Base-by-base conservation (phyloP, 495 filamentous ascomycete species). In the Daldinia caldariorum region DNA sequence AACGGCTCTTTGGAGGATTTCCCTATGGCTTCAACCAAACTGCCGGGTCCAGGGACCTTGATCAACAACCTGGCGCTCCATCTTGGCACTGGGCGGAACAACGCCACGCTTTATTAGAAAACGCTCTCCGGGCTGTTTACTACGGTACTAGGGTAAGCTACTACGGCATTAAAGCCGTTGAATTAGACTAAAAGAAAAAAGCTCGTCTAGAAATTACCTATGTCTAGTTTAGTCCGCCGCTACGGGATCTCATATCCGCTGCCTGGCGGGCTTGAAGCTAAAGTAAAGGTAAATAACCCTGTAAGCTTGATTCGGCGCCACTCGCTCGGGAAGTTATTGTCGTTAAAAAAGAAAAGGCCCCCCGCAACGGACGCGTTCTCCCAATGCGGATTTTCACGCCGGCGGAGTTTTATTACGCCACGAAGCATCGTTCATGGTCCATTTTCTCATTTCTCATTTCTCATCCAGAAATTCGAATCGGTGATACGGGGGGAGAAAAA, bases 281-380 rank as follows among this genome's bases (percentile, higher is more conserved):
- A 35, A 22, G 9, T 7, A 35, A 35, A 10, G 34, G 9, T 10
- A 7, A 35, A 35, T 10, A 35, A 35, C 34, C 34, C 34, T 7
- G 34, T 56, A 7, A 7, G 57, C 49, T 65, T 72, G 70, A 69
- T 72, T 72, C 51, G 70, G 61, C 70, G 61, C 70, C 70, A 62
- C 50, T 59, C 64, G 63, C 64, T 68, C 64, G 70, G 70, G 61
- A 68, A 55, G 22, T 57, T 9, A 47, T 9, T 7, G 9, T 35
- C 26, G 26, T 26, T 26, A 26, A 7, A 35, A 7, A 10, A 35
- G 34, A 12, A 45, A 22, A 12, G 64, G n/a, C n/a, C n/a, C n/a
- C 61, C 65, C 64, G 65, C 51, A 61, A 38, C 70, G 70, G 70
- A 34, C 18, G 26, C 41, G 10, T 61, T 58, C 20, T 45, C 65